Evolutionary conservation across 2,329 filamentous ascomycete genomes (phyloP).

Genomic region (Botrytis byssoidea): DNA sequence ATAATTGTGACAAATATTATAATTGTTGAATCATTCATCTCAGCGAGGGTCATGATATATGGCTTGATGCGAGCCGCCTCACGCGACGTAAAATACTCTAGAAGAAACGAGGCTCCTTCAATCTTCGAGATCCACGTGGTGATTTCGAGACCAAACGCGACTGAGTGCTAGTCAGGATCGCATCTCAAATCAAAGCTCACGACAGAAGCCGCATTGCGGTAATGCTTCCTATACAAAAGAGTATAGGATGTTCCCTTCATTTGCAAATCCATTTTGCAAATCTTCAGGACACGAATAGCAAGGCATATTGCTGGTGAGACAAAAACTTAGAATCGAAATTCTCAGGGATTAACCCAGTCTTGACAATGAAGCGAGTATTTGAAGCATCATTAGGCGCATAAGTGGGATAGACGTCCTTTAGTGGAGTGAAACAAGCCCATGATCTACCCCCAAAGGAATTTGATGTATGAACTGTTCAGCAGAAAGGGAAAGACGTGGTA

Average conservation of each 20-base stretch:
- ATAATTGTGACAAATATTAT: background rate
- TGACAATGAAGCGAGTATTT: slow-evolving; percentile 1
- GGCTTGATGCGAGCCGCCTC: slow-evolving; percentile 7
- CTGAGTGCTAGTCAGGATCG: slow-evolving; percentile 15
- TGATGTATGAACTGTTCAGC: slow-evolving; percentile 17
- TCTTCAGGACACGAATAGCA: slow-evolving; percentile 12
- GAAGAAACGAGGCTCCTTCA: slow-evolving; percentile 13
- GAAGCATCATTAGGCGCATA: slow-evolving; percentile 13
- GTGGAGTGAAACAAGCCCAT: slow-evolving; percentile 18
- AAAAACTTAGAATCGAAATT: slow-evolving; percentile 1
- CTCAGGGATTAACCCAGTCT: slow-evolving; percentile 11
- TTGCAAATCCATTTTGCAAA: slow-evolving; percentile 5
- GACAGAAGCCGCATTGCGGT: slow-evolving; percentile 19
- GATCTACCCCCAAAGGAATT: slow-evolving; percentile 1
- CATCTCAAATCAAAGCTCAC: slow-evolving; percentile 3
- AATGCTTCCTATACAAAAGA: slow-evolving; percentile 1
- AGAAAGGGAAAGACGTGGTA: slow-evolving; percentile 4
- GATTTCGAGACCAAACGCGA: slow-evolving; percentile 4
- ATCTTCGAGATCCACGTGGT: slow-evolving; percentile 16
- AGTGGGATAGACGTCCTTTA: slow-evolving; percentile 18
- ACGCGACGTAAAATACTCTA: background rate
- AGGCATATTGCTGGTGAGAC: slow-evolving; percentile 12
- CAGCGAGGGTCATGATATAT: background rate
- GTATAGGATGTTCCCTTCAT: slow-evolving; percentile 12
- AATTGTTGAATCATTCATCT: background rate